Percentiles rank a stretch among this genome's conserved stretches.
Evolutionary conservation across 768 basidiomycete genomes (phyloP).

Genomic region (Suillus americanus): DNA sequence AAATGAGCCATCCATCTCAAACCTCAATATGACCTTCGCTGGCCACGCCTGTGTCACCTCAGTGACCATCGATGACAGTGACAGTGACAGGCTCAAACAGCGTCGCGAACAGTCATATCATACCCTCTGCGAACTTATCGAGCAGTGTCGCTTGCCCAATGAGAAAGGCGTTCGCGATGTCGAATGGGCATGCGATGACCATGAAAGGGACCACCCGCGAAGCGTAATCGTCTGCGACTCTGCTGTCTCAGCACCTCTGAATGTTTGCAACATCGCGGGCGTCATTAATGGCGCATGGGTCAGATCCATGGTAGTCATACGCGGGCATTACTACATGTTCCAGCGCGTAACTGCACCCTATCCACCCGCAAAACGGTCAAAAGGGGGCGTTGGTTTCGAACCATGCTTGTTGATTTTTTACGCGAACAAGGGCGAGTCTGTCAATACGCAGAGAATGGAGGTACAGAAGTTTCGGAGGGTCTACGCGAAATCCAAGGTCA

Average conservation of each 20-base stretch:
- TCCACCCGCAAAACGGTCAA: background rate
- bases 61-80: background rate
- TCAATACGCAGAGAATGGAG: background rate
- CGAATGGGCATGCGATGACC: background rate
- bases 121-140: slow-evolving; percentile 7
- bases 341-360: slow-evolving; percentile 8
- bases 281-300: slow-evolving; percentile 3
- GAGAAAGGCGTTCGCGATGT: background rate
- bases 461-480: slow-evolving; percentile 5
- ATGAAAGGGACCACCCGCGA: background rate
- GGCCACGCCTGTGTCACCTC: slow-evolving; percentile 20
- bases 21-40: background rate
- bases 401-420: slow-evolving; percentile 10
- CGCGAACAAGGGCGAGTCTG: background rate
- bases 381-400: slow-evolving; percentile 2
- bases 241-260: background rate
- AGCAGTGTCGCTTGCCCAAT: background rate
- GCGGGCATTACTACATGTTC: slow-evolving; percentile 8
- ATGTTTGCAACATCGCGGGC: slow-evolving; percentile 4
- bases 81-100: background rate
- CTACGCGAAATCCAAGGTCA: slow-evolving; percentile 4
- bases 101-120: slow-evolving; percentile 10
- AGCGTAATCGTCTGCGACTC: slow-evolving; percentile 11
- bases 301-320: slow-evolving; percentile 4
- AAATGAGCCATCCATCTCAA: slow-evolving; percentile 11